Conservation (phyloP, 1,284 basidiomycete genomes). For the Macrocybe sp. region DNA sequence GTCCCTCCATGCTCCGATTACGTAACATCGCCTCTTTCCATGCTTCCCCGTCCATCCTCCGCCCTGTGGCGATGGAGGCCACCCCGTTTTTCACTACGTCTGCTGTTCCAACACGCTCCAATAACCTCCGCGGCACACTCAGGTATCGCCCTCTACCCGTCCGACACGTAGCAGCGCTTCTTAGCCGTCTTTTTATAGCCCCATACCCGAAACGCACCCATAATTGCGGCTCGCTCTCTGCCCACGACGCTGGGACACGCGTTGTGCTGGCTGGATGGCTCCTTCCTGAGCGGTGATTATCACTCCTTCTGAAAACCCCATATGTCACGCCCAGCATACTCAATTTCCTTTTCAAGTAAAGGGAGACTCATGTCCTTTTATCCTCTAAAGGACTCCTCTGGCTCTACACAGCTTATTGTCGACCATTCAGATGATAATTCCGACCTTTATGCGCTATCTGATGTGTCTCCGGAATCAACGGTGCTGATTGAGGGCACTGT, state of each 20-base stretch:
- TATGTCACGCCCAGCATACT: slow-evolving; percentile 25
- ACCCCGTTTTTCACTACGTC: slow-evolving; percentile 5
- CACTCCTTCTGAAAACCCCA: slow-evolving; percentile 20
- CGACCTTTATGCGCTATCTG: slow-evolving; percentile 44
- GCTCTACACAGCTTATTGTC: slow-evolving; percentile 75
- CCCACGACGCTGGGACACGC: slow-evolving; percentile 45
- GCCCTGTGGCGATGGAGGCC: slow-evolving; percentile 5
- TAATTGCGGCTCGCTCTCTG: slow-evolving; percentile 55
- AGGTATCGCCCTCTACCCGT: slow-evolving; percentile 1
- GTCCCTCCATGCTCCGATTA: not conserved
- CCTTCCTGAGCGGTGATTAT: slow-evolving; percentile 62
- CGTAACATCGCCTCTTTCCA: too few relatives aligned
- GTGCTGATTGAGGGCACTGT: slow-evolving; percentile 74
- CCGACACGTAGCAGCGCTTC: slow-evolving; percentile 5
- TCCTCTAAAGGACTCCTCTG: slow-evolving; percentile 74
- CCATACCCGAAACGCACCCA: slow-evolving; percentile 65
- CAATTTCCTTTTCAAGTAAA: slow-evolving; percentile 48
- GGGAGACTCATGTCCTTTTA: slow-evolving; percentile 73
- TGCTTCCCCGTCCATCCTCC: slow-evolving; percentile 9
- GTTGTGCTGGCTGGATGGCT: slow-evolving; percentile 80
- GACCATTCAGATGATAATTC: slow-evolving; percentile 32
- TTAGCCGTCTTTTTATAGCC: slow-evolving; percentile 32
- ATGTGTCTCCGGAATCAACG: slow-evolving; percentile 70
- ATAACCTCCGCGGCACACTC: not conserved
- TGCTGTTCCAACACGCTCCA: not conserved